These are phyloP conservation scores for Spergularia bocconei DNA, from an alignment of 148 eudicot genomes.

Conservation along the genomic window DNA sequence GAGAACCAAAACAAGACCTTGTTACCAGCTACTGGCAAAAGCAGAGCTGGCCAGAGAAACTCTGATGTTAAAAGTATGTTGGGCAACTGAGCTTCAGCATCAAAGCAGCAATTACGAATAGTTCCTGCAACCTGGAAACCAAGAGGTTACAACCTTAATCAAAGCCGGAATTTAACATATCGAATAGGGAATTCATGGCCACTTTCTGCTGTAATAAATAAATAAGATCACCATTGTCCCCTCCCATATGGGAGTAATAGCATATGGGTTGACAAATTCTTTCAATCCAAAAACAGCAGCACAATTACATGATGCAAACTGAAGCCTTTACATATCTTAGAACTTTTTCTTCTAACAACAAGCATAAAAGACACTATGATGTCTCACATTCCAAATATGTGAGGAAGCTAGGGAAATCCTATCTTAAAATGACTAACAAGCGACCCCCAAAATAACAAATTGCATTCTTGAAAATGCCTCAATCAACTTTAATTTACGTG, in stretches of 20 bases:
- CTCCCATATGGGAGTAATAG: neutral
- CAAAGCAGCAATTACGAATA: slow-evolving; percentile 97
- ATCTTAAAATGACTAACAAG: neutral
- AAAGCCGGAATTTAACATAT: neutral
- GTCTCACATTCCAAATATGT: neutral
- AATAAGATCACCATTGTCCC: neutral
- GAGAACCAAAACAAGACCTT: slow-evolving; percentile 45
- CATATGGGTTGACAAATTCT: too few relatives aligned
- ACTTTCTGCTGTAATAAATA: neutral
- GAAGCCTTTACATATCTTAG: neutral
- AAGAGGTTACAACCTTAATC: neutral
- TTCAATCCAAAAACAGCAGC: too few relatives aligned
- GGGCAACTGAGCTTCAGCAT: slow-evolving; percentile 82
- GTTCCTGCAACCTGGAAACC: slow-evolving; percentile 76
- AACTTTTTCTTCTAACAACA: neutral
- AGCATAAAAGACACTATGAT: neutral
- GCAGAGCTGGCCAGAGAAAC: slow-evolving; percentile 95
- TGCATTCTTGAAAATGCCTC: neutral
- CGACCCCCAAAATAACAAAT: neutral
- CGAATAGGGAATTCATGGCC: neutral
- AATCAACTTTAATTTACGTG: neutral
- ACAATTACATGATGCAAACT: neutral
- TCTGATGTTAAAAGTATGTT: slow-evolving; percentile 83
- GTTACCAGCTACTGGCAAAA: slow-evolving; percentile 98
- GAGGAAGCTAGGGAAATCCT: neutral